Conservation (phyloP, 768 basidiomycete genomes). For the Heimioporus sp. region DNA sequence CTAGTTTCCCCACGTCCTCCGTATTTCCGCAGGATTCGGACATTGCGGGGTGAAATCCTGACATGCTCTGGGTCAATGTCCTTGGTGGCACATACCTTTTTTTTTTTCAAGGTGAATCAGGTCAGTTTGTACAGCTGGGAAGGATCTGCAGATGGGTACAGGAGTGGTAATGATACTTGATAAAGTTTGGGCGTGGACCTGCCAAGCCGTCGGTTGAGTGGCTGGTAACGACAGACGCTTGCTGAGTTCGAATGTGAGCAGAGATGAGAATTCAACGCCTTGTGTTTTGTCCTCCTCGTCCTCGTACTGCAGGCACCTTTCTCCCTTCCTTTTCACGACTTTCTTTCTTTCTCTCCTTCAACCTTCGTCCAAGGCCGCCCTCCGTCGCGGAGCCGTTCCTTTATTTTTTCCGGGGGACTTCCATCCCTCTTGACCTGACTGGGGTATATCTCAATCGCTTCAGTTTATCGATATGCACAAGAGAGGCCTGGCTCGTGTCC, state of each 20-base stretch:
- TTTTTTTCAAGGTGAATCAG: no score
- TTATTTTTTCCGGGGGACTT: conserved; percentile 14
- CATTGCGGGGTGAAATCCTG: no score
- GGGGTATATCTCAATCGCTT: background rate
- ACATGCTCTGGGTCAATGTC: no score
- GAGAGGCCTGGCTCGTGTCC: conserved; percentile 28
- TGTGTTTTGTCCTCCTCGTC: conserved; percentile 9
- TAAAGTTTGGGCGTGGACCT: no score
- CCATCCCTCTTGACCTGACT: conserved; percentile 1
- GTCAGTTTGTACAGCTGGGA: no score
- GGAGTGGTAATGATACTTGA: no score
- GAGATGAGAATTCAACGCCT: background rate
- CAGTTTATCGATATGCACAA: conserved; percentile 21
- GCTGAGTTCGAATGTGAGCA: conserved; percentile 26
- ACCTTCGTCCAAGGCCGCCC: conserved; percentile 21
- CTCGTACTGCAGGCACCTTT: background rate
- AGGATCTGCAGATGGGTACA: no score
- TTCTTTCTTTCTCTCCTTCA: conserved; percentile 16
- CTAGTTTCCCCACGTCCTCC: no score
- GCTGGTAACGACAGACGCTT: background rate
- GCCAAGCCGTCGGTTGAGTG: no score
- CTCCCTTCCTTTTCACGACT: background rate
- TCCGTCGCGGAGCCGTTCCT: conserved; percentile 27
- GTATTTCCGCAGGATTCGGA: no score
- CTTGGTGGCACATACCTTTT: no score